A percentile compares a stretch with the other conserved stretches of the same genome.
These are phyloP conservation scores for Ceratocystis harringtonii DNA, from an alignment of 2,329 filamentous ascomycete species.

Conservation along the genomic window DNA sequence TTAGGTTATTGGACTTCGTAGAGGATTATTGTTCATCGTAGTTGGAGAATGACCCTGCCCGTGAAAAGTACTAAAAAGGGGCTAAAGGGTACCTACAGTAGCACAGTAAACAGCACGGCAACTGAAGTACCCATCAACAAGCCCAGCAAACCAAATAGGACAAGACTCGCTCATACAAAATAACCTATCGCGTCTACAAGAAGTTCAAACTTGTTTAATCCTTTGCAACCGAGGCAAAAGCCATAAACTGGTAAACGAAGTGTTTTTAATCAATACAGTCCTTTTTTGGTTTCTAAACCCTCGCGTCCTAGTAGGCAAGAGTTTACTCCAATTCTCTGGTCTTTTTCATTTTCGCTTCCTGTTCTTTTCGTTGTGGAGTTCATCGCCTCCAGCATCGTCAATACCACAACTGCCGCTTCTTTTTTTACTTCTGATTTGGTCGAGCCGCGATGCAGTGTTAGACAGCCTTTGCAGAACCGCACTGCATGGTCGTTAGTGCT, in stretches of 20 bases:
- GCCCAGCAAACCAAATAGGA: neutral
- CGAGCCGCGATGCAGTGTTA: neutral
- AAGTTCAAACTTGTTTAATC: neutral
- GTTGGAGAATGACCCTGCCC: neutral
- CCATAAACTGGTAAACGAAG: neutral
- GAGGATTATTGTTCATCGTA: neutral
- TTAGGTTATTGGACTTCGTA: neutral
- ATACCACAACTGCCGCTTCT: neutral
- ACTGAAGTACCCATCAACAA: neutral
- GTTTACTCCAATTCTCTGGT: neutral
- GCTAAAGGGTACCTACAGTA: conserved; percentile 1
- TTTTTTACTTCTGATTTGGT: neutral
- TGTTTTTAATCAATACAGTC: conserved; percentile 6
- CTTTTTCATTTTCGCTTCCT: neutral
- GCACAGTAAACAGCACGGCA: neutral
- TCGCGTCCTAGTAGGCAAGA: neutral
- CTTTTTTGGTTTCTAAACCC: neutral
- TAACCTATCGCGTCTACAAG: neutral
- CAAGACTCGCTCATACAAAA: neutral
- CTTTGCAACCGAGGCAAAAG: conserved; percentile 7
- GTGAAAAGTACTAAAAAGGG: neutral
- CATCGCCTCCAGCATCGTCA: neutral
- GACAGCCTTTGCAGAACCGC: neutral
- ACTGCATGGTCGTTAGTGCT: neutral
- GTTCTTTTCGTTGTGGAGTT: neutral